phyloP scores from a whole-genome alignment of 2,329 filamentous ascomycete species.

The Drechslera avenae region DNA sequence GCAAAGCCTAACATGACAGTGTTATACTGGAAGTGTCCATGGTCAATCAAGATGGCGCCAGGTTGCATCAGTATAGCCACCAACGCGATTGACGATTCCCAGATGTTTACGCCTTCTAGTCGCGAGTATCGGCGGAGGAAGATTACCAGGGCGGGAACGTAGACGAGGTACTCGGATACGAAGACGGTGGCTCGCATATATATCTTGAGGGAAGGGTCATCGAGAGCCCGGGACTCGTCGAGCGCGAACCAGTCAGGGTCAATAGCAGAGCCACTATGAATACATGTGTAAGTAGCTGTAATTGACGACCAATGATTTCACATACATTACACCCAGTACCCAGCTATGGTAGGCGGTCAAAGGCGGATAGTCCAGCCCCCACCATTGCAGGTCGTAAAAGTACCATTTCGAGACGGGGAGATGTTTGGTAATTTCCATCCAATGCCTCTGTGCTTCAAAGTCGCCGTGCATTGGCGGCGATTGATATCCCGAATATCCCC shows the following conservation, averaged over 20 bases:
- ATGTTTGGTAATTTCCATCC: slow-evolving; percentile 95
- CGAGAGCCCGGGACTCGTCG: slow-evolving; percentile 77
- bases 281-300: slow-evolving; percentile 5
- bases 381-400: slow-evolving; percentile 94
- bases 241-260: slow-evolving; percentile 87
- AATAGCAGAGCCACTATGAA: slow-evolving; percentile 72
- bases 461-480: slow-evolving; percentile 92
- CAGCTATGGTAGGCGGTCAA: slow-evolving; percentile 98
- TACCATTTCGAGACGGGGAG: slow-evolving; percentile 96
- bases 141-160: slow-evolving; percentile 81
- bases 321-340: slow-evolving; percentile 81
- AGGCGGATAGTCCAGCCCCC: slow-evolving; percentile 97
- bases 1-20: slow-evolving; percentile 96
- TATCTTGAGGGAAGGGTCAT: slow-evolving; percentile 81
- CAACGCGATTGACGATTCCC: slow-evolving; percentile 83
- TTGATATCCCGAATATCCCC: slow-evolving; percentile 90
- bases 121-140: slow-evolving; percentile 83
- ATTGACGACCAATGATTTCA: slow-evolving; percentile 2
- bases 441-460: slow-evolving; percentile 96
- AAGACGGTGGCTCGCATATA: slow-evolving; percentile 96
- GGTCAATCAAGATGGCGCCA: slow-evolving; percentile 86
- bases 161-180: slow-evolving; percentile 87
- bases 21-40: slow-evolving; percentile 97
- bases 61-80: slow-evolving; percentile 93
- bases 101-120: slow-evolving; percentile 75